Conservation (phyloP, 2,329 filamentous ascomycete genomes). For the Didymellaceae sp. region DNA sequence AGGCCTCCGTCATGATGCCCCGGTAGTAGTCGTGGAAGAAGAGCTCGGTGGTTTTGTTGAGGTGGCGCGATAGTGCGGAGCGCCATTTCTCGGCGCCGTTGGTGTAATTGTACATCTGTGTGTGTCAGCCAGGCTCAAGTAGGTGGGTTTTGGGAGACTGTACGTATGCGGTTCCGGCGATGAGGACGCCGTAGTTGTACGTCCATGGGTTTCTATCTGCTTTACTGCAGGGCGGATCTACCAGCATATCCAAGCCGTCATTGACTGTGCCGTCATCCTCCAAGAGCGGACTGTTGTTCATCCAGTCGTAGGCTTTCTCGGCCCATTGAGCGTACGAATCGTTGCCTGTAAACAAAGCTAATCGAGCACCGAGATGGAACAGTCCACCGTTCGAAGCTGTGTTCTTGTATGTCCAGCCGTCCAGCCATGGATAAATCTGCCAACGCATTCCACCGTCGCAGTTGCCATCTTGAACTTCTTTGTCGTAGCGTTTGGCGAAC, state of each 20-base stretch:
- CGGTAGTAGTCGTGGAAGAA: constrained; percentile 49
- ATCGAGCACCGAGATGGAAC: constrained; percentile 47
- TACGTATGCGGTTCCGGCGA: constrained; percentile 44
- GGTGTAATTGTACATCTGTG: constrained; percentile 50
- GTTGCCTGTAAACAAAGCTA: constrained; percentile 49
- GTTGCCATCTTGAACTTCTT: constrained; percentile 27
- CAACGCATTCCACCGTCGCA: constrained; percentile 47
- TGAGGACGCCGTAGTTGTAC: constrained; percentile 49
- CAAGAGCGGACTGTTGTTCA: constrained; percentile 35
- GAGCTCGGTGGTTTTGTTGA: constrained; percentile 39
- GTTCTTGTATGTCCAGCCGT: constrained; percentile 49
- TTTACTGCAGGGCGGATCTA: constrained; percentile 32
- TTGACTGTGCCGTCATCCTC: constrained; percentile 35
- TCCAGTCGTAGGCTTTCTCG: constrained; percentile 46
- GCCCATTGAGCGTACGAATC: constrained; percentile 47
- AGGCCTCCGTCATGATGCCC: constrained; percentile 53
- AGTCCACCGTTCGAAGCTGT: constrained; percentile 48
- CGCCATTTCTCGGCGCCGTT: constrained; percentile 46
- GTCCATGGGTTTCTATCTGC: constrained; percentile 45
- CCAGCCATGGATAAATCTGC: constrained; percentile 47
- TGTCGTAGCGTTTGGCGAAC: constrained; percentile 44
- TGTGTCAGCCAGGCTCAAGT: constrained; percentile 9
- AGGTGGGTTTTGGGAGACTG: neutral
- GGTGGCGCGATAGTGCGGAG: constrained; percentile 36
- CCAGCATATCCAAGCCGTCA: constrained; percentile 35